Evolutionary conservation across 805 yeast genomes (phyloP).

Genomic region (Ogataea naganishii): DNA sequence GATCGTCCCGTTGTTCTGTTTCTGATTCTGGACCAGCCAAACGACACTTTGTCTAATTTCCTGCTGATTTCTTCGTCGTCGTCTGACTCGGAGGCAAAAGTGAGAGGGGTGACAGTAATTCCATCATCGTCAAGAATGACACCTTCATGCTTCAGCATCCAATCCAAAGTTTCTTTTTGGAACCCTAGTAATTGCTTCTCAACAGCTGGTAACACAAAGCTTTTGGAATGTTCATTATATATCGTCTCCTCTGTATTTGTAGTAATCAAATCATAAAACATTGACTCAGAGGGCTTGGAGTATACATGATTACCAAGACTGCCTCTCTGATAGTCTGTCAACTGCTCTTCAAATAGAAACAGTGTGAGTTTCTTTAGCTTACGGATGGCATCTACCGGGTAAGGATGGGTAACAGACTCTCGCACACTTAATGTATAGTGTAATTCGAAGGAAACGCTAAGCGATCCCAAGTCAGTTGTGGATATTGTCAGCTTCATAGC

Average conservation of each 20-base stretch:
- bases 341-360: conserved; percentile 6
- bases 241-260: conserved; percentile 27
- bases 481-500: too few species aligned
- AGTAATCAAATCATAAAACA: conserved; percentile 44
- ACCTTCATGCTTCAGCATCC: conserved; percentile 50
- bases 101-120: too few species aligned
- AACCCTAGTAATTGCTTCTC: conserved; percentile 26
- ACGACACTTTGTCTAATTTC: conserved; percentile 33
- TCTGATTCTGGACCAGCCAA: conserved; percentile 41
- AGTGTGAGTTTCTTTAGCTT: conserved; percentile 9
- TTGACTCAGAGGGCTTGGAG: conserved; percentile 15
- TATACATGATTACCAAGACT: not conserved
- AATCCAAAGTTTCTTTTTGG: conserved; percentile 44
- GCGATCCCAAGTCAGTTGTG: too few species aligned
- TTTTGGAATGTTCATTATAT: conserved; percentile 4
- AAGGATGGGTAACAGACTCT: conserved; percentile 10
- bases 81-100: conserved; percentile 1
- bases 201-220: conserved; percentile 9
- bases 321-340: conserved; percentile 17
- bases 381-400: conserved; percentile 11
- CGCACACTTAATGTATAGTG: too few species aligned
- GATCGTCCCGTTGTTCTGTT: conserved; percentile 1
- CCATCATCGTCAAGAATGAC: conserved; percentile 24
- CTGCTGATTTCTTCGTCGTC: conserved; percentile 18
- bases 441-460: too few species aligned